A percentile compares a stretch with the other conserved stretches of the same genome.
Conservation (phyloP, 805 yeast genomes). For the Cyberlindnera subsufficiens region DNA sequence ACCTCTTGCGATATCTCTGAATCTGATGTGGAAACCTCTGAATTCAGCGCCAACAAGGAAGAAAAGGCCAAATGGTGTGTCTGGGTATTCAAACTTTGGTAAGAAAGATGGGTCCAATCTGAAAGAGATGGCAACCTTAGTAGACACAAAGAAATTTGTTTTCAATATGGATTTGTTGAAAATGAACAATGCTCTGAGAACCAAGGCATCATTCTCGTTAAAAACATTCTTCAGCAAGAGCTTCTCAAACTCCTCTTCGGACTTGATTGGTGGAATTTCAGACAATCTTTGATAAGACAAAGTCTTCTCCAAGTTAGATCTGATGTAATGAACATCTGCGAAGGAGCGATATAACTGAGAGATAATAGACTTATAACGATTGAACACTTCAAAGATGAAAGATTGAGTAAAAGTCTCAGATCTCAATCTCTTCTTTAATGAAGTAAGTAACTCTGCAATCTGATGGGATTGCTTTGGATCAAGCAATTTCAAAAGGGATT, state of each 20-base stretch:
- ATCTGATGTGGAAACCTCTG: slow-evolving; percentile 95
- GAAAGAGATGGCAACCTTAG: slow-evolving; percentile 93
- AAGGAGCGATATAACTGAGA: slow-evolving; percentile 84
- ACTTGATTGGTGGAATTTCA: slow-evolving; percentile 67
- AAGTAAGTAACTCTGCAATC: slow-evolving; percentile 66
- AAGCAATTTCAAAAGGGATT: slow-evolving; percentile 57
- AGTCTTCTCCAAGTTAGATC: slow-evolving; percentile 64
- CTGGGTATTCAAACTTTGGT: slow-evolving; percentile 84
- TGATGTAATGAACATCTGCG: slow-evolving; percentile 84
- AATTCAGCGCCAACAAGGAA: slow-evolving; percentile 94
- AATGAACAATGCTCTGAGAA: slow-evolving; percentile 71
- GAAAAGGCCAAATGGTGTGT: slow-evolving; percentile 90
- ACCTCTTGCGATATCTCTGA: slow-evolving; percentile 96
- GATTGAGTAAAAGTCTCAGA: slow-evolving; percentile 89
- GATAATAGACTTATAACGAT: slow-evolving; percentile 62
- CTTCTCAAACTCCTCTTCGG: slow-evolving; percentile 68
- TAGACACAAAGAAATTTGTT: slow-evolving; percentile 89
- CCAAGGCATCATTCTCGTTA: slow-evolving; percentile 71
- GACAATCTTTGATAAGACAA: slow-evolving; percentile 81
- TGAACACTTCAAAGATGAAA: slow-evolving; percentile 72
- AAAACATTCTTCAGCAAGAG: slow-evolving; percentile 64
- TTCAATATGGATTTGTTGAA: slow-evolving; percentile 86
- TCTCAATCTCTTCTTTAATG: slow-evolving; percentile 83
- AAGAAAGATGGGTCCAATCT: slow-evolving; percentile 82
- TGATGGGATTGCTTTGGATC: slow-evolving; percentile 55